Evolutionary conservation across 2,329 filamentous ascomycete species (phyloP).

Genomic region (Alternaria postmessia): DNA sequence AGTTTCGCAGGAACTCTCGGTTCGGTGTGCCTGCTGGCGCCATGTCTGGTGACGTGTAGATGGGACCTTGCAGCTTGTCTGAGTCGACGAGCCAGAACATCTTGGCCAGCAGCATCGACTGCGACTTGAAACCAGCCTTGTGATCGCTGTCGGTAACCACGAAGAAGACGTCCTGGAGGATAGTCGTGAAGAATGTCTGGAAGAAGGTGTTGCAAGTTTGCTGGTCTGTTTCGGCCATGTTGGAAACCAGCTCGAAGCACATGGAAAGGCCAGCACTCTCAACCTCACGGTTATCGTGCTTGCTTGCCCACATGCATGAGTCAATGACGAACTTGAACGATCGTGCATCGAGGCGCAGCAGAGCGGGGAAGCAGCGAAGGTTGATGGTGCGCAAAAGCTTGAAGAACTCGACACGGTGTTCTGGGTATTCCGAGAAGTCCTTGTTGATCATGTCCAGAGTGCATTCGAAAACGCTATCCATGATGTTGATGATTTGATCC

Average conservation of each 20-base stretch:
- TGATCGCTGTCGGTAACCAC: conserved; percentile 97
- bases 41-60: conserved; percentile 81
- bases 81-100: conserved; percentile 96
- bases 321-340: conserved; percentile 99
- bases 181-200: conserved; percentile 95
- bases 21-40: conserved; percentile 85
- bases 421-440: conserved; percentile 98
- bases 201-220: conserved; percentile 94
- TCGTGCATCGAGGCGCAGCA: conserved; percentile 91
- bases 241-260: conserved; percentile 96
- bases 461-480: conserved; percentile 99
- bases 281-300: conserved; percentile 98
- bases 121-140: conserved; percentile 98
- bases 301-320: conserved; percentile 99
- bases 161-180: conserved; percentile 97
- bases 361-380: conserved; percentile 92
- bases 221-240: conserved; percentile 91
- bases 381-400: conserved; percentile 96
- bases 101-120: conserved; percentile 89
- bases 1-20: conserved; percentile 87
- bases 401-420: conserved; percentile 99
- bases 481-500: conserved; percentile 94
- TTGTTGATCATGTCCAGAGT: conserved; percentile 99
- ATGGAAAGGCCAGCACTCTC: conserved; percentile 96
- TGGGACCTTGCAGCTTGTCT: conserved; percentile 89